Evolutionary conservation across 495 filamentous ascomycete species (phyloP).

Genomic region (Astrocystis sublimbata): DNA sequence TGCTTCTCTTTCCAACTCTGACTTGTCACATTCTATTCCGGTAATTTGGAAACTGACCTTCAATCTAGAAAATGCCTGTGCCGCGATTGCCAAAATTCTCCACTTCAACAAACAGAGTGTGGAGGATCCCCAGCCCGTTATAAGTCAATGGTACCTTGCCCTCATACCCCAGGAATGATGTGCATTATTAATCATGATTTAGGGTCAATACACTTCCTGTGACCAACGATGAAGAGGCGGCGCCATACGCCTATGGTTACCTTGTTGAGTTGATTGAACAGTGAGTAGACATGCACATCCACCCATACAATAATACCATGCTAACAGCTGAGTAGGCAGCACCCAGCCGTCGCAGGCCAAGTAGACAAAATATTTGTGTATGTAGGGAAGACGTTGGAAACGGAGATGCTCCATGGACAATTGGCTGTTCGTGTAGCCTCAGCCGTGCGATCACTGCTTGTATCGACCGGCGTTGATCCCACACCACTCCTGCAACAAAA

Average conservation of each 20-base stretch:
- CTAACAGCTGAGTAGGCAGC: conserved; percentile 61
- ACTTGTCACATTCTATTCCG: background rate
- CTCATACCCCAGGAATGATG: background rate
- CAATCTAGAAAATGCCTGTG: conserved; percentile 81
- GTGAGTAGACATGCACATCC: conserved; percentile 57
- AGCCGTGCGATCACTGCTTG: conserved; percentile 72
- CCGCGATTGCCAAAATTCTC: conserved; percentile 93
- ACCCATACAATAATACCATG: background rate
- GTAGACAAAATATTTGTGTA: conserved; percentile 76
- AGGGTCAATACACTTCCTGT: conserved; percentile 81
- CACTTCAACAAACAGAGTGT: conserved; percentile 82
- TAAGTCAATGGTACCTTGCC: conserved; percentile 67
- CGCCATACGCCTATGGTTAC: conserved; percentile 94
- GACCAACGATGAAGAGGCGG: conserved; percentile 94
- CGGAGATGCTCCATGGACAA: conserved; percentile 84
- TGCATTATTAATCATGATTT: background rate
- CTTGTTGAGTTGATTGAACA: conserved; percentile 88
- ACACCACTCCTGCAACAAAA: conserved; percentile 63
- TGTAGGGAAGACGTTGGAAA: conserved; percentile 84
- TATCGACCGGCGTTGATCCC: conserved; percentile 67
- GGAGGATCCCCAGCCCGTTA: conserved; percentile 67
- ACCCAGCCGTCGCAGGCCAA: conserved; percentile 74
- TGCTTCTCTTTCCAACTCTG: background rate
- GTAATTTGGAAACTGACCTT: conserved; percentile 13
- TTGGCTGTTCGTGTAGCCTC: conserved; percentile 70